Evolutionary conservation across 2,329 filamentous ascomycete species (phyloP).

Genomic region (Phialocephala subalpina): DNA sequence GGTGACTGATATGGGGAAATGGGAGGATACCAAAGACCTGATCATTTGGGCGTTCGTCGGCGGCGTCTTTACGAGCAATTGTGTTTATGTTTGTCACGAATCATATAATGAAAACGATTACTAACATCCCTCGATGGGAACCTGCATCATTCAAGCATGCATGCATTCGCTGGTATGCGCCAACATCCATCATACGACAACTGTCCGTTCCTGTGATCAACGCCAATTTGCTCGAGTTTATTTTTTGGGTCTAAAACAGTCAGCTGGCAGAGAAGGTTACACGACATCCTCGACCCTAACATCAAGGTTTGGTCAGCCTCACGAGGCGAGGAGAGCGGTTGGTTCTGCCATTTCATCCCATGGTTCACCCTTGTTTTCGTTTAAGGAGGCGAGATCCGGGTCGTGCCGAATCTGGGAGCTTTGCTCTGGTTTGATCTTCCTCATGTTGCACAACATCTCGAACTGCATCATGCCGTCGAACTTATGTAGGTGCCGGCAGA

Average conservation of each 20-base stretch:
- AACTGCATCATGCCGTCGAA: conserved; percentile 6
- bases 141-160: not conserved
- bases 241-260: not conserved
- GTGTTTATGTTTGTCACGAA: conserved; percentile 16
- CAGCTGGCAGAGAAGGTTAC: not conserved
- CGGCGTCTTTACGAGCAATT: conserved; percentile 17
- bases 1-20: conserved; percentile 17
- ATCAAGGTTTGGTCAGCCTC: conserved; percentile 2
- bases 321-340: not conserved
- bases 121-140: conserved; percentile 8
- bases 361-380: not conserved
- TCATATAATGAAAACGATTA: conserved; percentile 15
- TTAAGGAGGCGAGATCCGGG: conserved; percentile 1
- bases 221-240: not conserved
- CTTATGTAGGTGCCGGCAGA: not conserved
- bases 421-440: conserved; percentile 8
- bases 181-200: conserved; percentile 3
- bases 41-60: conserved; percentile 18
- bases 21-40: conserved; percentile 28
- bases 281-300: not conserved
- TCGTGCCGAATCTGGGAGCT: conserved; percentile 6
- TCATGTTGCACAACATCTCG: conserved; percentile 3
- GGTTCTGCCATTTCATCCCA: not conserved
- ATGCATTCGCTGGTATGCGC: not conserved
- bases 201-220: conserved; percentile 8